A percentile compares a stretch with the other conserved stretches of the same genome.
Conservation (phyloP, 1,284 basidiomycete species). For the Irpex sp. region DNA sequence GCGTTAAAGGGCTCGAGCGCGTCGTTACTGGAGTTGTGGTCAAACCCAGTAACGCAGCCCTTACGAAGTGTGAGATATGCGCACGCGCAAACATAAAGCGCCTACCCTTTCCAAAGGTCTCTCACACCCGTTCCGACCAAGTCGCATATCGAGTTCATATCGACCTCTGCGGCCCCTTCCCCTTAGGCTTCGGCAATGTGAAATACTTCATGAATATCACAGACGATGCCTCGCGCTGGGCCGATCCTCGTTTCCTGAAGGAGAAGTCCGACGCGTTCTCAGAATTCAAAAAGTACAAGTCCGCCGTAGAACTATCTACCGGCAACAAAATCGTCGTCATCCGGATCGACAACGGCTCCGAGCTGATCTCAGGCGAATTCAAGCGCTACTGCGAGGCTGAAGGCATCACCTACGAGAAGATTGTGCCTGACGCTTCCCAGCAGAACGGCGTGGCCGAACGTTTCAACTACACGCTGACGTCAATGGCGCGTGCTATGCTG, state of each 20-base stretch:
- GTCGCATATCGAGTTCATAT: neutral
- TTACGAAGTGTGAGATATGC: neutral
- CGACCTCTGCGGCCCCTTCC: neutral
- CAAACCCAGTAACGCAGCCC: neutral
- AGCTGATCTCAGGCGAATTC: neutral
- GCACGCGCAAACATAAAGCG: neutral
- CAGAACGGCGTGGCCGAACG: constrained; percentile 21
- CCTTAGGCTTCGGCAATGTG: neutral
- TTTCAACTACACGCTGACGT: constrained; percentile 19
- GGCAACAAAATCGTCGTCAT: neutral
- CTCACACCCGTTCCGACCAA: neutral
- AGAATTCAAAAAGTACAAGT: constrained; percentile 7
- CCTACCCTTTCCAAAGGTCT: neutral
- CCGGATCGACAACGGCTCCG: neutral
- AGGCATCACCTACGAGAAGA: constrained; percentile 1
- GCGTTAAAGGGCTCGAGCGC: neutral
- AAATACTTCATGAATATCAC: constrained; percentile 9
- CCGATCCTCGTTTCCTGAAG: constrained; percentile 3
- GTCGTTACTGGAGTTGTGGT: neutral
- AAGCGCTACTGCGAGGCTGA: neutral
- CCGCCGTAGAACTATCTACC: neutral
- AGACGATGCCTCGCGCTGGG: constrained; percentile 2
- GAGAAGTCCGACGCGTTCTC: constrained; percentile 10
- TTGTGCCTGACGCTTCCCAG: constrained; percentile 19
- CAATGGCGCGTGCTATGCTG: constrained; percentile 19